A percentile compares a stretch with the other conserved stretches of the same genome.
Evolutionary conservation across 2,329 filamentous ascomycete species (phyloP).

Genomic region (Penicillium sp.): DNA sequence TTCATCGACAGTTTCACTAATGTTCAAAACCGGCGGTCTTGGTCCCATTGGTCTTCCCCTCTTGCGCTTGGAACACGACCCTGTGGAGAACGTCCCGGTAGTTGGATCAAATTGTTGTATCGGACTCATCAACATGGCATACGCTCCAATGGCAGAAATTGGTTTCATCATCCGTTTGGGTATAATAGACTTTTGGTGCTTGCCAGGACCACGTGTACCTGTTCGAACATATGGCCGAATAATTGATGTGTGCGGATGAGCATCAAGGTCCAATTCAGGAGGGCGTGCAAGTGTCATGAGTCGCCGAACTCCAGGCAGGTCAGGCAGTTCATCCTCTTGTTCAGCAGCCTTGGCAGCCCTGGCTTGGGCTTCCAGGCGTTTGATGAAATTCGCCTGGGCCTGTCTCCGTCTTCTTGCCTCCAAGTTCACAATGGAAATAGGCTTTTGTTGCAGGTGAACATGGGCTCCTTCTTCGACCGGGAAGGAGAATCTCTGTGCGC

Average conservation of each 20-base stretch:
- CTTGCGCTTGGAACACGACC: slow-evolving; percentile 29
- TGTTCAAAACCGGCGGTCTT: slow-evolving; percentile 5
- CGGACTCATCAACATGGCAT: slow-evolving; percentile 42
- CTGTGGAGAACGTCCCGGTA: slow-evolving; percentile 50
- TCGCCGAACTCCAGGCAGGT: slow-evolving; percentile 17
- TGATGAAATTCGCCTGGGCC: slow-evolving; percentile 29
- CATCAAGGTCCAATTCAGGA: slow-evolving; percentile 12
- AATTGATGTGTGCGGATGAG: slow-evolving; percentile 29
- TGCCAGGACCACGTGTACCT: not conserved
- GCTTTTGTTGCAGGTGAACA: slow-evolving; percentile 40
- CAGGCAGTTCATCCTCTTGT: not conserved
- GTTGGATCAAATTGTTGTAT: slow-evolving; percentile 40
- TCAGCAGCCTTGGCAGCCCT: not conserved
- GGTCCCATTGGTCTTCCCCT: slow-evolving; percentile 6
- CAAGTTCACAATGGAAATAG: slow-evolving; percentile 30
- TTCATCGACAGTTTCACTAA: slow-evolving; percentile 25
- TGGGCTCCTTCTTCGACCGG: slow-evolving; percentile 37
- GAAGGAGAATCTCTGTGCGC: slow-evolving; percentile 16
- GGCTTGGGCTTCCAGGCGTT: slow-evolving; percentile 20
- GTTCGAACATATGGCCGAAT: slow-evolving; percentile 19
- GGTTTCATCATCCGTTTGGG: slow-evolving; percentile 23
- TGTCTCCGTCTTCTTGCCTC: slow-evolving; percentile 30
- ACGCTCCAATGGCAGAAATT: slow-evolving; percentile 29
- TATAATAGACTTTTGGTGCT: not conserved
- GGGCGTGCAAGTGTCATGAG: slow-evolving; percentile 33